Conservation (phyloP, 2,329 filamentous ascomycete genomes). For the Cladorrhinum sp. region DNA sequence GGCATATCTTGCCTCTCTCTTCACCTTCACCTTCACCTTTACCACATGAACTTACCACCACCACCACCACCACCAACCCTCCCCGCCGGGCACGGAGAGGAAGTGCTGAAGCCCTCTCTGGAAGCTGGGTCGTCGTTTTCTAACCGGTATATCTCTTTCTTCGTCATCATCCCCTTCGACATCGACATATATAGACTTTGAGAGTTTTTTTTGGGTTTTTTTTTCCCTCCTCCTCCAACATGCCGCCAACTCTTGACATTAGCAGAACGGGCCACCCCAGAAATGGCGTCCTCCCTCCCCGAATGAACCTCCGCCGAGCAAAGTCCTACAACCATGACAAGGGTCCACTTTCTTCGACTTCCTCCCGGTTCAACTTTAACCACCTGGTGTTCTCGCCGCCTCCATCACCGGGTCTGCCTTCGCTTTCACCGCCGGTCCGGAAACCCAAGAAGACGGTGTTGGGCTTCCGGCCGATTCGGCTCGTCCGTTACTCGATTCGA, state of each 20-base stretch:
- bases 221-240: constrained; percentile 28
- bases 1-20: background rate
- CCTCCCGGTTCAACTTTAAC: constrained; percentile 63
- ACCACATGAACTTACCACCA: background rate
- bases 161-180: constrained; percentile 9
- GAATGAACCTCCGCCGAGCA: constrained; percentile 57
- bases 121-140: constrained; percentile 9
- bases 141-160: constrained; percentile 8
- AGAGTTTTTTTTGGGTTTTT: background rate
- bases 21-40: background rate
- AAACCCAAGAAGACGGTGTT: constrained; percentile 54
- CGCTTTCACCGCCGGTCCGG: constrained; percentile 62
- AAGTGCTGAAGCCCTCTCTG: background rate
- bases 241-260: constrained; percentile 48
- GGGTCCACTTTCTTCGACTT: constrained; percentile 56
- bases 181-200: constrained; percentile 1
- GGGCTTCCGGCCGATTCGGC: constrained; percentile 48
- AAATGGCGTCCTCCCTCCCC: constrained; percentile 52
- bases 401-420: constrained; percentile 67
- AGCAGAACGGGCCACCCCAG: constrained; percentile 44
- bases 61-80: background rate
- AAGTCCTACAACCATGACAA: constrained; percentile 57
- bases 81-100: constrained; percentile 4
- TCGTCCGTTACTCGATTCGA: constrained; percentile 56
- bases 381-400: constrained; percentile 66